Conservation (phyloP, 306 rosid genomes). For the Sphenostylis stenocarpa region DNA sequence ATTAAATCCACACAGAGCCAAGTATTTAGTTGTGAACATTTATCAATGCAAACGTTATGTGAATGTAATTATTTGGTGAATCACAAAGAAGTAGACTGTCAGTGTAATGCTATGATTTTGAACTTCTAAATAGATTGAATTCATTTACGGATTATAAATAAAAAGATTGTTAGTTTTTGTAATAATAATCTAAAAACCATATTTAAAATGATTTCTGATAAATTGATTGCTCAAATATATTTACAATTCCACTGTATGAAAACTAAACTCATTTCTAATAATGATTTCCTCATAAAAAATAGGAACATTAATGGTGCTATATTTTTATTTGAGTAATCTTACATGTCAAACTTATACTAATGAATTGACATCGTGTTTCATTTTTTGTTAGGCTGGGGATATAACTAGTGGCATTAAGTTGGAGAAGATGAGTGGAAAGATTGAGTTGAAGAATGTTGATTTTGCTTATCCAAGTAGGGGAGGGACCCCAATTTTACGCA, state of each 20-base stretch:
- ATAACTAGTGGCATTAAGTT: slow-evolving; percentile 51
- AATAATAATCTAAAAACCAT: too few species aligned
- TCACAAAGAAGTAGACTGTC: background rate
- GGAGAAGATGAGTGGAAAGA: slow-evolving; percentile 63
- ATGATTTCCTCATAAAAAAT: background rate
- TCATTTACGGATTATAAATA: too few species aligned
- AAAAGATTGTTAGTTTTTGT: background rate
- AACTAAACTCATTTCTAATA: too few species aligned
- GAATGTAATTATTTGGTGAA: background rate
- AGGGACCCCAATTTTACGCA: slow-evolving; percentile 53
- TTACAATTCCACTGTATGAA: too few species aligned
- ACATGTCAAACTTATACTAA: background rate
- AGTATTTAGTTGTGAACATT: background rate
- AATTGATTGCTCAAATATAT: too few species aligned
- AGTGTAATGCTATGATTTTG: background rate
- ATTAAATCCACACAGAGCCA: background rate
- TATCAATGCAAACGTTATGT: background rate
- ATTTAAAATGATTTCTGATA: too few species aligned
- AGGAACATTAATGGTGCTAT: background rate
- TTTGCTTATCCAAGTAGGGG: slow-evolving; percentile 77
- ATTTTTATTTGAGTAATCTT: background rate
- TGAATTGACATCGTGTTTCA: background rate
- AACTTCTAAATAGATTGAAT: background rate
- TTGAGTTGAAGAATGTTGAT: slow-evolving; percentile 83
- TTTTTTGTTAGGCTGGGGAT: slow-evolving; percentile 45